These are phyloP conservation scores for Aureobasidium zeae DNA, from an alignment of 2,329 filamentous ascomycete species.

Conservation along the genomic window DNA sequence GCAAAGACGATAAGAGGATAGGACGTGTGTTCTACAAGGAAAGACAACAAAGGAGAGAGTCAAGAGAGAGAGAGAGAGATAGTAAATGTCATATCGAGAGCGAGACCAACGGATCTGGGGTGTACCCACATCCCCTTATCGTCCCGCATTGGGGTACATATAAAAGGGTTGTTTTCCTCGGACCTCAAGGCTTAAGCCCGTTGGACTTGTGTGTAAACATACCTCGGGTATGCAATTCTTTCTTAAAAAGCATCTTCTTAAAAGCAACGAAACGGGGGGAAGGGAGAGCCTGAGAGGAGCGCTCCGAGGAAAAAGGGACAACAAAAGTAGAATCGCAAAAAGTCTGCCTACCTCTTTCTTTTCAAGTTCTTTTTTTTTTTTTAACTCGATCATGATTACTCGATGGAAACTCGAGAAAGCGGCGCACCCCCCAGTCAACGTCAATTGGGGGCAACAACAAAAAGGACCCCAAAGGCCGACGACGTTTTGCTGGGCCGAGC, in stretches of 20 bases:
- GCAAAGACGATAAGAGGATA: not conserved
- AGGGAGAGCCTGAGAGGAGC: not conserved
- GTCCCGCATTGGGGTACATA: too few relatives aligned
- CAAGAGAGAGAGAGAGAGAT: not conserved
- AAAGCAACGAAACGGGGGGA: not conserved
- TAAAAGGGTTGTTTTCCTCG: too few relatives aligned
- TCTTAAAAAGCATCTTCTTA: not conserved
- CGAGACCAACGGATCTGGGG: not conserved
- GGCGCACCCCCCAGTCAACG: too few relatives aligned
- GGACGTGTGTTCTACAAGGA: not conserved
- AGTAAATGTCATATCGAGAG: not conserved
- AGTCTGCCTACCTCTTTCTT: too few relatives aligned
- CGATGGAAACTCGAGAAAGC: constrained; percentile 15
- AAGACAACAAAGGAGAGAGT: not conserved
- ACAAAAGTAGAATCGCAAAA: not conserved
- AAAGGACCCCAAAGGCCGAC: too few relatives aligned
- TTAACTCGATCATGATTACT: constrained; percentile 8
- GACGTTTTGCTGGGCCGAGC: constrained; percentile 8
- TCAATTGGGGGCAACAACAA: too few relatives aligned
- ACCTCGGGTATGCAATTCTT: too few relatives aligned
- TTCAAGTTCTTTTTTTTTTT: not conserved
- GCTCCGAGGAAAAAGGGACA: not conserved
- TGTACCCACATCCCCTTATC: too few relatives aligned
- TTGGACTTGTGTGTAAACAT: too few relatives aligned
- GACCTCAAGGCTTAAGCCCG: too few relatives aligned